Conservation (phyloP, 306 rosid species). For the Prunus fruticosa region DNA sequence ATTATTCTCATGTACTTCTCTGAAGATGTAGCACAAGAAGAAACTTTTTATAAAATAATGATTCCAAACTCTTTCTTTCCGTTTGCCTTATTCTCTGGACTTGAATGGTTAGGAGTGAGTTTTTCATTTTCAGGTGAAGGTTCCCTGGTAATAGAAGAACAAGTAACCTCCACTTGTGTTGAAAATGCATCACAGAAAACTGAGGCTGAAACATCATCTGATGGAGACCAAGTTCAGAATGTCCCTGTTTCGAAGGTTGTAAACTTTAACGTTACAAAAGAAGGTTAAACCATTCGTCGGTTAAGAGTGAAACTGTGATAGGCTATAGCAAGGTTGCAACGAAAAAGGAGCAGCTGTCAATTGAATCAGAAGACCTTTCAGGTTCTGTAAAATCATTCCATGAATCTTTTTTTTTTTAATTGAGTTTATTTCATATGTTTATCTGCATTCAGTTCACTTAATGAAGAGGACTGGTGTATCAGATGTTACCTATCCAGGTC, state of each 20-base stretch:
- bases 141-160: slow-evolving; percentile 37
- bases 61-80: not conserved
- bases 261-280: slow-evolving; percentile 38
- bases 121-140: slow-evolving; percentile 45
- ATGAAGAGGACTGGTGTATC: slow-evolving; percentile 6
- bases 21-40: not conserved
- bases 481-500: slow-evolving; percentile 39
- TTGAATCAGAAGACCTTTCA: slow-evolving; percentile 46
- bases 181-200: slow-evolving; percentile 29
- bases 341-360: slow-evolving; percentile 42
- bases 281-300: slow-evolving; percentile 38
- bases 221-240: slow-evolving; percentile 39
- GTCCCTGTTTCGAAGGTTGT: slow-evolving; percentile 30
- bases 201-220: slow-evolving; percentile 25
- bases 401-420: not conserved
- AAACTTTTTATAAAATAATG: not conserved
- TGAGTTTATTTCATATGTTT: slow-evolving; percentile 6
- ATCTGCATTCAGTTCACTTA: slow-evolving; percentile 14
- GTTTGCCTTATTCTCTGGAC: not conserved
- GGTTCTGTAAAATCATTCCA: slow-evolving; percentile 36
- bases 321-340: slow-evolving; percentile 12
- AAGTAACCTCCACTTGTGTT: slow-evolving; percentile 31
- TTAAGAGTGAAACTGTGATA: slow-evolving; percentile 35
- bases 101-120: slow-evolving; percentile 19
- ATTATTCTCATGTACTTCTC: not conserved